These are phyloP conservation scores for Collariella sp. DNA, from an alignment of 495 filamentous ascomycete species.

Conservation along the genomic window DNA sequence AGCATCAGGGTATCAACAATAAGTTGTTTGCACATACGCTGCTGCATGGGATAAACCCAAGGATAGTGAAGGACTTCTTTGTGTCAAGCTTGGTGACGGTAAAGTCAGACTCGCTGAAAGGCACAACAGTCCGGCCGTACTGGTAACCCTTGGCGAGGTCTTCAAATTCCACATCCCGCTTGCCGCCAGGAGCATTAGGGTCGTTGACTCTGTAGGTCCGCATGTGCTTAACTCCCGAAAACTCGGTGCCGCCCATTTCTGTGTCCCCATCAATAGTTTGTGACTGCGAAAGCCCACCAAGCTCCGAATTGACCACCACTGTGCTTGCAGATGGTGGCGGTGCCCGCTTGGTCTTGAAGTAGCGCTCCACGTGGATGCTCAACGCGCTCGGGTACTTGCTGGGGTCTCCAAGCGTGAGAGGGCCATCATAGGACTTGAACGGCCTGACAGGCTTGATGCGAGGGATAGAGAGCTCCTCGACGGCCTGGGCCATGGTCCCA, in stretches of 20 bases:
- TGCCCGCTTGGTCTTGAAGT: constrained; percentile 72
- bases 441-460: constrained; percentile 63
- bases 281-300: constrained; percentile 36
- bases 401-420: constrained; percentile 71
- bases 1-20: background rate
- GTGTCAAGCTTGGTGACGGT: constrained; percentile 77
- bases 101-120: constrained; percentile 75
- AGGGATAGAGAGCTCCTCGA: constrained; percentile 62
- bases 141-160: constrained; percentile 87
- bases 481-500: constrained; percentile 77
- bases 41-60: constrained; percentile 74
- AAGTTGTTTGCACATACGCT: constrained; percentile 48
- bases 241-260: constrained; percentile 36
- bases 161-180: constrained; percentile 73
- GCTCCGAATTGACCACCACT: constrained; percentile 50
- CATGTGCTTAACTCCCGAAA: constrained; percentile 61
- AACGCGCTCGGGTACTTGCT: constrained; percentile 66
- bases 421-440: constrained; percentile 69
- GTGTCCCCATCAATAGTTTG: constrained; percentile 40
- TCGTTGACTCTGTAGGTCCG: constrained; percentile 75
- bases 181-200: constrained; percentile 63
- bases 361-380: constrained; percentile 81
- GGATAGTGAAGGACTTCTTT: constrained; percentile 59
- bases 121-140: constrained; percentile 86
- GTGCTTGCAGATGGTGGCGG: constrained; percentile 64